A percentile compares a stretch with the other conserved stretches of the same genome.
Evolutionary conservation across 768 basidiomycete genomes (phyloP).

Genomic region (Fibroporia radiculosa): DNA sequence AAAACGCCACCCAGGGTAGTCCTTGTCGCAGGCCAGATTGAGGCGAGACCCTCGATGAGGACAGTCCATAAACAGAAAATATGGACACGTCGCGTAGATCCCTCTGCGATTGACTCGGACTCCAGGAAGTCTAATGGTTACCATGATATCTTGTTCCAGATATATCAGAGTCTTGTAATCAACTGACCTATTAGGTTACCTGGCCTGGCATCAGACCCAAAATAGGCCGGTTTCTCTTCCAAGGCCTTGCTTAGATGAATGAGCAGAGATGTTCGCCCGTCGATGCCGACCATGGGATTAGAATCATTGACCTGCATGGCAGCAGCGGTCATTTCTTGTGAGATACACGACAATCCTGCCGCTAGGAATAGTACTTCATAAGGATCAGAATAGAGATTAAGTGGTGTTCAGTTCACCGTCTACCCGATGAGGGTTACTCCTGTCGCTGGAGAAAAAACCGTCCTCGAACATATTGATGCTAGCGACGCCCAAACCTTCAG

Average conservation of each 20-base stretch:
- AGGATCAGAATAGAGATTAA: not conserved
- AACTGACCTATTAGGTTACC: constrained; percentile 73
- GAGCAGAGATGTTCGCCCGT: constrained; percentile 77
- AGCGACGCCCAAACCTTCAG: constrained; percentile 83
- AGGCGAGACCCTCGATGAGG: constrained; percentile 74
- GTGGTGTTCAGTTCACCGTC: constrained; percentile 54
- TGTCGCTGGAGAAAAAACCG: constrained; percentile 74
- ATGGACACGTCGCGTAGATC: constrained; percentile 43
- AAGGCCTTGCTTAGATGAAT: constrained; percentile 69
- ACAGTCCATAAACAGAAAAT: constrained; percentile 74
- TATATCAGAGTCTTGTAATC: not conserved
- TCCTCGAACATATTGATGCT: constrained; percentile 82
- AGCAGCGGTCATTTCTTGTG: constrained; percentile 45
- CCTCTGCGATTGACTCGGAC: constrained; percentile 38
- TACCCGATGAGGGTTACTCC: constrained; percentile 57
- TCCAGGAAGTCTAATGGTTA: constrained; percentile 63
- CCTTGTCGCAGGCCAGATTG: constrained; percentile 83
- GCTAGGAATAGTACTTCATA: constrained; percentile 36
- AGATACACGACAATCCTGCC: constrained; percentile 58
- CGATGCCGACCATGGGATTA: constrained; percentile 88
- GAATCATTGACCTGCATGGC: constrained; percentile 72
- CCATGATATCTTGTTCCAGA: not conserved
- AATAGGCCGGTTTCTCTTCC: constrained; percentile 53
- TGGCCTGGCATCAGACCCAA: constrained; percentile 67
- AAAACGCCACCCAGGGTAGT: constrained; percentile 56